A percentile compares a stretch with the other conserved stretches of the same genome.
Conservation (phyloP, 2,329 filamentous ascomycete species). For the Claviceps lovelessii region DNA sequence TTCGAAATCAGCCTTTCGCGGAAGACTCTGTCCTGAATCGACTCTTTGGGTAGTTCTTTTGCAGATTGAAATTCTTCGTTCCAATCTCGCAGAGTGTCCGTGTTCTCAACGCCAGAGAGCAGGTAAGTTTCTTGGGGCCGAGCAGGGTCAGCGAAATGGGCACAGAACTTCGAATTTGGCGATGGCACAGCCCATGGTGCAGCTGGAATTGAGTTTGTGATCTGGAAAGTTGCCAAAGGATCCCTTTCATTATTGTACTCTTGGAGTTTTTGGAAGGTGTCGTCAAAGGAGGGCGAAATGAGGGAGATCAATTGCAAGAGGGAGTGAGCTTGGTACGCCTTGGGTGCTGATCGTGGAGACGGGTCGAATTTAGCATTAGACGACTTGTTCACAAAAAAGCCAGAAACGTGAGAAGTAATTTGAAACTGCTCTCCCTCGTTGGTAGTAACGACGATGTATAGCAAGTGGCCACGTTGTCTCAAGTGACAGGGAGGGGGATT, state of each 20-base stretch:
- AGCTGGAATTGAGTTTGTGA: conserved; percentile 85
- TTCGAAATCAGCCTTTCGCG: conserved; percentile 87
- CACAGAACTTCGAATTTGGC: conserved; percentile 45
- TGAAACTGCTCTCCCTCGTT: conserved; percentile 92
- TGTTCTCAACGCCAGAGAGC: conserved; percentile 80
- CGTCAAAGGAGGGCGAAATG: conserved; percentile 70
- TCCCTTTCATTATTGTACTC: conserved; percentile 77
- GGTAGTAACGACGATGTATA: conserved; percentile 80
- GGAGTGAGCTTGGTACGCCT: conserved; percentile 69
- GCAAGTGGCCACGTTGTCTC: conserved; percentile 77
- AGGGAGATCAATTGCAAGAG: conserved; percentile 64
- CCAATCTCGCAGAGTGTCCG: conserved; percentile 91
- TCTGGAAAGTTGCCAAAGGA: conserved; percentile 82
- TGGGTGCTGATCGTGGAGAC: conserved; percentile 62
- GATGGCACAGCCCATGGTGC: conserved; percentile 82
- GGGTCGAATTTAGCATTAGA: conserved; percentile 94
- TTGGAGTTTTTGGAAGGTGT: conserved; percentile 63
- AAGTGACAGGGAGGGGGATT: conserved; percentile 90
- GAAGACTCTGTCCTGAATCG: conserved; percentile 90
- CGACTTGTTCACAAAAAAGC: conserved; percentile 95
- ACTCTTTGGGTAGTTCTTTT: conserved; percentile 82
- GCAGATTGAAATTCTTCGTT: conserved; percentile 98
- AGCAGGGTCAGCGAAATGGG: conserved; percentile 71
- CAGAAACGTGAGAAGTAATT: conserved; percentile 83
- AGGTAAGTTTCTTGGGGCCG: conserved; percentile 88